Evolutionary conservation across 1,284 basidiomycete genomes (phyloP), one percentile per base, ranked within the genome.

Genomic region (Puccinia triticina): DNA sequence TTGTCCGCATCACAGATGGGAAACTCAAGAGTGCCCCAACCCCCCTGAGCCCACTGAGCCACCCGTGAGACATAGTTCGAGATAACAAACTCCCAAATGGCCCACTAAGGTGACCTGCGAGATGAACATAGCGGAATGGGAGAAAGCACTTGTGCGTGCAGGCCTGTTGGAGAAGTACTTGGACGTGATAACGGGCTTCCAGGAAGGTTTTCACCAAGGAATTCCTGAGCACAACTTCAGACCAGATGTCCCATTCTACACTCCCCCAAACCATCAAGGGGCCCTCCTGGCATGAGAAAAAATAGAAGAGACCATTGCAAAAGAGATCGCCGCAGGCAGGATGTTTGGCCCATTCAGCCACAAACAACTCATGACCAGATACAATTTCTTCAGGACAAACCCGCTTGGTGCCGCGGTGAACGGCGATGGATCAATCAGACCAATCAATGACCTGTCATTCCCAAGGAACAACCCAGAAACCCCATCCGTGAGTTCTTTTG

Each of bases 331-430:
- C 1, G 73, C 73, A 7, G 53, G 53, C 3, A 32, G 73, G 23
- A 75, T 75, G 73, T 59, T 34, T 26, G 73, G 73, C 32, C 73
- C 73, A 8, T 75, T 34, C 53, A 75, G 10, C 0, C 32, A 59
- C n/a, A 32, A 57, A 34, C 23, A 75, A 37, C 46, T 75, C 2
- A 10, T 26, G 5, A 12, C 3, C 0, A 46, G 14, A 46, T 55
- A 37, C 16, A 18, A 2, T 0, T 75, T 75, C 53, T 75, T 75
- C 23, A 0, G 53, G 34, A 18, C 73, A 4, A 75, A 26, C 50
- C 73, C 73, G 1, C 32, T 75, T 16, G 73, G 43, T 46, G 43
- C 43, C 8, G 43, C 43, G 14, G 14, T 46, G 14, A 46, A 46
- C 43, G 43, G 43, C 16, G 73, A 75, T 37, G 73, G 73, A 0